A percentile compares a stretch with the other conserved stretches of the same genome.
phyloP scores from a whole-genome alignment of 495 filamentous ascomycete species.

The Bacidia gigantensis region DNA sequence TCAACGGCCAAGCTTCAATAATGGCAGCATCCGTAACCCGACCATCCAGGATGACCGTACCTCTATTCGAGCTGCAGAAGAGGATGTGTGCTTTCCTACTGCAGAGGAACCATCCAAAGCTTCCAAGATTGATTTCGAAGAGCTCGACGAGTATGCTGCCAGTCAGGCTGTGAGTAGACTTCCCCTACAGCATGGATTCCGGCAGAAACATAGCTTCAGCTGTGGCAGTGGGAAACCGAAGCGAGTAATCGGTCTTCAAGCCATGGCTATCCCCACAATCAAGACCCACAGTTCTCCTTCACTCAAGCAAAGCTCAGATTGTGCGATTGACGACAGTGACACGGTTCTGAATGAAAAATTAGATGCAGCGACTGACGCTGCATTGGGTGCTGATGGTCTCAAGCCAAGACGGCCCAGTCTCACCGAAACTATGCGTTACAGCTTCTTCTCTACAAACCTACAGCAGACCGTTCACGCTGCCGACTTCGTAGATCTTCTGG shows the following conservation, averaged over 20 bases:
- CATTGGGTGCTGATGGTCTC: constrained; percentile 13
- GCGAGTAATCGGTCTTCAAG: constrained; percentile 51
- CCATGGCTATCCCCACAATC: constrained; percentile 24
- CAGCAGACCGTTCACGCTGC: constrained; percentile 84
- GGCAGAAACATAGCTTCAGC: constrained; percentile 39
- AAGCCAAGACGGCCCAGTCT: constrained; percentile 21
- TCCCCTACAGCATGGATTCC: constrained; percentile 11
- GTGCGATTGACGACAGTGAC: constrained; percentile 8
- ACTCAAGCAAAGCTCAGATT: constrained; percentile 9
- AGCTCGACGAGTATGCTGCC: constrained; percentile 72
- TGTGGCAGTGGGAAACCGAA: constrained; percentile 36
- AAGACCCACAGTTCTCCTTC: constrained; percentile 22
- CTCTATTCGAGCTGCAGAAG: constrained; percentile 42
- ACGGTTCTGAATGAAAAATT: constrained; percentile 9
- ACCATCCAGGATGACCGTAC: constrained; percentile 32
- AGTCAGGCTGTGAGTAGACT: constrained; percentile 33
- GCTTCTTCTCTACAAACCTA: constrained; percentile 89
- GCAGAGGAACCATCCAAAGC: constrained; percentile 41
- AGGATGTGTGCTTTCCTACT: constrained; percentile 72
- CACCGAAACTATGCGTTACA: constrained; percentile 57
- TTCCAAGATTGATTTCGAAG: constrained; percentile 67
- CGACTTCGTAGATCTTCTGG: constrained; percentile 71
- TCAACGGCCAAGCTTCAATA: constrained; percentile 48
- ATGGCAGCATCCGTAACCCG: constrained; percentile 35
- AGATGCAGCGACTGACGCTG: constrained; percentile 19